Base-by-base conservation (phyloP, 257 asterid genomes). In the Nicotiana attenuata region DNA sequence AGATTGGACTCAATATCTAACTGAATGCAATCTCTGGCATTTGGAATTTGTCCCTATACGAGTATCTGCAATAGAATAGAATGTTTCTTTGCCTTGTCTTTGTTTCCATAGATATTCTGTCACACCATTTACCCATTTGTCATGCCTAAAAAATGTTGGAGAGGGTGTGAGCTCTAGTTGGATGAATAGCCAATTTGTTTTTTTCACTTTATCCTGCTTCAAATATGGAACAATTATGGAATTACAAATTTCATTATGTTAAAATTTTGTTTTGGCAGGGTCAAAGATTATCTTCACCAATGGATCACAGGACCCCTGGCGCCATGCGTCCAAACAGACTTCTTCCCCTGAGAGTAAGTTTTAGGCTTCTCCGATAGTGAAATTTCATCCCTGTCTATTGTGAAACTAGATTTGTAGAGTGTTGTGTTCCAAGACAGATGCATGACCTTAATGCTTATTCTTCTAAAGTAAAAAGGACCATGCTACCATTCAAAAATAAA, bases 291-390 rank as follows among this genome's bases (percentile, higher is more conserved):
- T 94, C 81, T 96, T 96, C 88, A 89, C 95, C 13, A 96, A 96
- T 83, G 99, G 99, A 89, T 96, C 99, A 61, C 98, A 96, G 84
- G 98, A 96, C 87, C 99, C 99, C 5, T 96, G 99, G 98, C 97
- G 97, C 50, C 99, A 92, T 88, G 99, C 99, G 80, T 94, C 98
- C 81, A 94, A 94, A 83, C 94, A 91, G 87, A 92, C 88, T 45
- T 94, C 98, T 65, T 94, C 97, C 57, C 89, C 87, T 6, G 97
- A 94, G 73, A 84, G 98, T 93, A 89, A 90, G 97, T 24, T 26
- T 73, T 75, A 75, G 16, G 63, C 41, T 24, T 14, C 79, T 47
- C 33, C 7, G 15, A 8, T 75, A 24, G 24, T 73, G 61, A 73
- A 45, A 73, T 15, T 73, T 71, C 20, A 13, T 11, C 20, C 60